Base-by-base conservation (phyloP, 768 basidiomycete genomes). In the Floccularia luteovirens region DNA sequence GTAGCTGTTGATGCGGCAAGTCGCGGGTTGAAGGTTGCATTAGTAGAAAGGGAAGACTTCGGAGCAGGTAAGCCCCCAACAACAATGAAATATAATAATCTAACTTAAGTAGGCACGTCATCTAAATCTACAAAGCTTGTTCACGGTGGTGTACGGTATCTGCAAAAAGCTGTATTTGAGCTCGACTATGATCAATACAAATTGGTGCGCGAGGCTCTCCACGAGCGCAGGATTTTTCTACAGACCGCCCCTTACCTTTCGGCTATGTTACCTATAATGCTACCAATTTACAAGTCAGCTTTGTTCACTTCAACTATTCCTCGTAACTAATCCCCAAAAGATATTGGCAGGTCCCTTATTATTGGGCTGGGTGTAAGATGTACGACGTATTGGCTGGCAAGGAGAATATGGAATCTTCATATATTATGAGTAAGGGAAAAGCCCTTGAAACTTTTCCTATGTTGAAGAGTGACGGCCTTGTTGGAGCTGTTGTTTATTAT, bases 51-150 rank as follows among this genome's bases (percentile, higher is more conserved):
- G 33, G 86, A 89, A 47, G 94, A 99, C 57, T 99, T 94, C 47
- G 77, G 81, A 50, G 75, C 88, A 17, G 93, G 90, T 89, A 44
- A 45, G 73, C 19, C 4, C 35, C 31, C 31, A 3, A 21, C 7
- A 34, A 17, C 17, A 20, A 34, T 39, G 24, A 24, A 25, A 17
- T 3, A 31, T 33, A 19, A 36, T 41, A 4, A 24, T 38, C 11
- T 38, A 12, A n/a, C 10, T 43, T 24, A 8, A 13, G 17, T 52
- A 90, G 90, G 93, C 13, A 96, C 94, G 0, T 94, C 90, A 0
- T 94, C 90, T 4, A 98, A 98, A 56, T 92, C 90, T 5, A 98
- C 96, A 1, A 98, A 99, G 59, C 82, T 99, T 38, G 94, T 99
- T 1, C 96, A 99, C 62, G 94, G 94, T 12, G 94, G 94, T 27